phyloP scores from a whole-genome alignment of 2,329 filamentous ascomycete genomes.

The Amauroascus verrucosus region DNA sequence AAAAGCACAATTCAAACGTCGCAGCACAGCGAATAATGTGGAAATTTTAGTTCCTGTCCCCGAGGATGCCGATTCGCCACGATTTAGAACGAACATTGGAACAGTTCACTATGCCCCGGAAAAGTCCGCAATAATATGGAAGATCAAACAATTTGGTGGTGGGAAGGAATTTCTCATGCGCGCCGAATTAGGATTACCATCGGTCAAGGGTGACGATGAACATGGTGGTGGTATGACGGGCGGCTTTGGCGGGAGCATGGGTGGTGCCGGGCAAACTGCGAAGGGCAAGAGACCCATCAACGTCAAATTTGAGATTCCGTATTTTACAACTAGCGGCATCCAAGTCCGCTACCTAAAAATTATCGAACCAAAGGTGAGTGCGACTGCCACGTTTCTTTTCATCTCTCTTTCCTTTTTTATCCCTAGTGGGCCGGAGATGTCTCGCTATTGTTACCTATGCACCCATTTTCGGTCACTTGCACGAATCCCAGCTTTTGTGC shows the following conservation, averaged over 20 bases:
- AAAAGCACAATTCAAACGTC: slow-evolving; percentile 92
- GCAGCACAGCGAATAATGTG: slow-evolving; percentile 96
- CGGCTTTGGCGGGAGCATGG: slow-evolving; percentile 94
- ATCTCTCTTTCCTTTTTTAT: background rate
- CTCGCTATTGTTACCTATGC: background rate
- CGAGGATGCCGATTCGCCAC: slow-evolving; percentile 89
- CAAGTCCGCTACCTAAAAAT: slow-evolving; percentile 98
- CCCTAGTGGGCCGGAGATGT: background rate
- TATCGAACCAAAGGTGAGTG: slow-evolving; percentile 89
- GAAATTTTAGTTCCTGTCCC: slow-evolving; percentile 96
- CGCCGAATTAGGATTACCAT: slow-evolving; percentile 85
- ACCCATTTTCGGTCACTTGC: slow-evolving; percentile 12
- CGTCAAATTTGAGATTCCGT: slow-evolving; percentile 99
- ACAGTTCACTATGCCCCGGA: slow-evolving; percentile 96
- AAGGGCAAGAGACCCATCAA: slow-evolving; percentile 96
- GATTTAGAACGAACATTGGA: slow-evolving; percentile 95
- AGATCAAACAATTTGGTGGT: slow-evolving; percentile 99
- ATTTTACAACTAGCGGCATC: slow-evolving; percentile 98
- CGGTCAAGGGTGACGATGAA: slow-evolving; percentile 89
- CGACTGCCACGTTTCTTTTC: slow-evolving; percentile 2
- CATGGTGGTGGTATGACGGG: slow-evolving; percentile 95
- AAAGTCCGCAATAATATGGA: slow-evolving; percentile 97
- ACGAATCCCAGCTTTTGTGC: background rate
- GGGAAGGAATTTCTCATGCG: slow-evolving; percentile 98
- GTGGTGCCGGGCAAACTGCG: slow-evolving; percentile 62